Percentiles rank a stretch among this genome's conserved stretches.
phyloP scores from a whole-genome alignment of 1,139 yeast genomes.

The Debaryomycetaceae sp. region DNA sequence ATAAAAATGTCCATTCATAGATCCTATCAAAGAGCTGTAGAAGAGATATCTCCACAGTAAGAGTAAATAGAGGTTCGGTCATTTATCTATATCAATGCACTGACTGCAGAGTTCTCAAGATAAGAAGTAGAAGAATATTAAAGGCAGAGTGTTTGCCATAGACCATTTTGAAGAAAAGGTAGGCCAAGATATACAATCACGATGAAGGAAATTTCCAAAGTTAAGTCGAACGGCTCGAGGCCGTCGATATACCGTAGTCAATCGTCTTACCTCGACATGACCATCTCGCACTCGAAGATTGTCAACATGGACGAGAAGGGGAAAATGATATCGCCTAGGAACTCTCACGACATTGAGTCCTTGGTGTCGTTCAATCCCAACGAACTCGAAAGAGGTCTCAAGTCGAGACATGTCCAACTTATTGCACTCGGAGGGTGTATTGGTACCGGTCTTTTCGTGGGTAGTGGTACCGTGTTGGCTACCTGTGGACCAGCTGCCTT shows the following conservation, averaged over 20 bases:
- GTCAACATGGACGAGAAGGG: constrained; percentile 31
- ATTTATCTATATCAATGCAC: too few species aligned
- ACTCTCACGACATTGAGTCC: constrained; percentile 14
- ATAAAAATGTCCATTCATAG: background rate
- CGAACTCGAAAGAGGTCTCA: constrained; percentile 32
- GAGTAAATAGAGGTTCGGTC: too few species aligned
- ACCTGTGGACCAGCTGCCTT: constrained; percentile 52
- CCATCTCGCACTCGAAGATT: constrained; percentile 32
- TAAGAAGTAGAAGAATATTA: background rate
- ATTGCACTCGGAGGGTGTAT: constrained; percentile 40
- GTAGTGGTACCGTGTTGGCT: constrained; percentile 45
- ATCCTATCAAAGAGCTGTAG: background rate
- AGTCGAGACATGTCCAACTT: constrained; percentile 36
- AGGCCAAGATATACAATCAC: background rate
- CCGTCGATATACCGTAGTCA: constrained; percentile 16
- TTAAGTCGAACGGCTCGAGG: constrained; percentile 12
- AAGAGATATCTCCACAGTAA: background rate
- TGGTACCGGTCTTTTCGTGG: constrained; percentile 44
- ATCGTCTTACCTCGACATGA: constrained; percentile 25
- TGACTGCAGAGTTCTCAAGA: background rate
- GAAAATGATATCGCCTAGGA: constrained; percentile 20
- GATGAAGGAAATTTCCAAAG: constrained; percentile 11
- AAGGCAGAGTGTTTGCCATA: background rate
- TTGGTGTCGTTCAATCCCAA: constrained; percentile 14
- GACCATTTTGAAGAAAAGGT: background rate